phyloP scores from a whole-genome alignment of 1,284 basidiomycete genomes.

The Amylostereum chailletii region DNA sequence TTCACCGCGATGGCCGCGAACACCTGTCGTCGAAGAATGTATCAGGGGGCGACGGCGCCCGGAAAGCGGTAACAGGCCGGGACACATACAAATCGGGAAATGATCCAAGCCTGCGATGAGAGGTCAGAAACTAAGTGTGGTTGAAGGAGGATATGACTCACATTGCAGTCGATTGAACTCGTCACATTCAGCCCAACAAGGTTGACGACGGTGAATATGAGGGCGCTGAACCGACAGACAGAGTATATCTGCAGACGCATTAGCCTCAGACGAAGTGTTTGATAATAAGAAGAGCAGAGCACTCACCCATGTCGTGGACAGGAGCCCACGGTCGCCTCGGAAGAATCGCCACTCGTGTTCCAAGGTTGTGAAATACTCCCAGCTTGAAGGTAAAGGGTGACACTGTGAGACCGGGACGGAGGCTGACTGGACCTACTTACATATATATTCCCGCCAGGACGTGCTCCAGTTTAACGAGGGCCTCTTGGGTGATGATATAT shows the following conservation, averaged over 20 bases:
- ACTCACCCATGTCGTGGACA: not conserved
- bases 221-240: not conserved
- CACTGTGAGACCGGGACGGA: not conserved
- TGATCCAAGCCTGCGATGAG: not conserved
- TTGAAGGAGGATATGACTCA: not conserved
- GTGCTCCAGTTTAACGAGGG: conserved; percentile 2
- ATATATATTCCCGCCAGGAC: conserved; percentile 3
- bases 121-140: not conserved
- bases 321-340: not conserved
- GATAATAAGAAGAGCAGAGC: not conserved
- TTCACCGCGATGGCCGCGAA: too few species aligned
- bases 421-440: not conserved
- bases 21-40: too few species aligned
- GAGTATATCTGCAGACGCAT: conserved; percentile 1
- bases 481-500: not conserved
- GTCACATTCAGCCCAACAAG: conserved; percentile 3
- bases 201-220: conserved; percentile 1
- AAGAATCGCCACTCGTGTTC: conserved; percentile 1
- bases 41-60: too few species aligned
- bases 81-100: not conserved
- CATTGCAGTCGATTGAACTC: not conserved
- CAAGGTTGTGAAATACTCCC: conserved; percentile 2
- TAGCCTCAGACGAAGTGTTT: not conserved
- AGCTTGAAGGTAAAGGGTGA: not conserved
- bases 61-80: not conserved